Evolutionary conservation across 192 early-diverging fungal species (phyloP), one percentile per base, ranked within the genome.

Genomic region (Coemansia pectinata): DNA sequence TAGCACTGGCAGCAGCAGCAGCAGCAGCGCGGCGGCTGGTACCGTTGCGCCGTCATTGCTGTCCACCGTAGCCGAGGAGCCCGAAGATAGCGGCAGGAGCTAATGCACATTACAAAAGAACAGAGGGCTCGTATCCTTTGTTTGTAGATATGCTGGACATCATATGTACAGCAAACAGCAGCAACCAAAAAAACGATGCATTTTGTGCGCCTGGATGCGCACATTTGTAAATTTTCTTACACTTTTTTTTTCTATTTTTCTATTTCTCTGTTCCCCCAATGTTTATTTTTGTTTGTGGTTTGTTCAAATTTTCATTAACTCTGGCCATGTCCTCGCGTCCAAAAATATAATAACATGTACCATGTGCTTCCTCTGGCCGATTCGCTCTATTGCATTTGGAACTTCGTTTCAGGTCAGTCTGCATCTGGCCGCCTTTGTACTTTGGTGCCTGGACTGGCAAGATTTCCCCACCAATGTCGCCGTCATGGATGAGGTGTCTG

Each of bases 1-100:
- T 36, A 41, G 15, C 38, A 34, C 33, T 7, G 31, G 15, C 4
- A 31, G 34, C 61, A 48, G 61, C 73, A 59, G 50, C 63, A 59
- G 6, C 27, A 39, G 8, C 31, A 62, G 55, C 57, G 27, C 40
- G 58, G 48, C 48, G 48, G 65, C 63, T 64, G 70, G 70, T 58
- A 61, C 66, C 52, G 53, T 62, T 31, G 47, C 60, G 53, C 45
- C 63, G n/a, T 31, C 44, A 17, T 25, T 52, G 48, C 48, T 52
- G 23, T 52, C 48, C 9, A 52, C 48, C 0, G 48, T 52, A 12
- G 48, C 48, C 1, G 48, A 52, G 48, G 48, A 52, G 48, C 48
- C 48, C 7, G 48, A 52, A 12, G 48, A 52, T 25, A 52, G 48
- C 23, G 21, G 48, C 48, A 25, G 48, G 48, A 10, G 48, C 48